Base-by-base conservation (phyloP, 23 red algal species). In the Gracilaria caudata region DNA sequence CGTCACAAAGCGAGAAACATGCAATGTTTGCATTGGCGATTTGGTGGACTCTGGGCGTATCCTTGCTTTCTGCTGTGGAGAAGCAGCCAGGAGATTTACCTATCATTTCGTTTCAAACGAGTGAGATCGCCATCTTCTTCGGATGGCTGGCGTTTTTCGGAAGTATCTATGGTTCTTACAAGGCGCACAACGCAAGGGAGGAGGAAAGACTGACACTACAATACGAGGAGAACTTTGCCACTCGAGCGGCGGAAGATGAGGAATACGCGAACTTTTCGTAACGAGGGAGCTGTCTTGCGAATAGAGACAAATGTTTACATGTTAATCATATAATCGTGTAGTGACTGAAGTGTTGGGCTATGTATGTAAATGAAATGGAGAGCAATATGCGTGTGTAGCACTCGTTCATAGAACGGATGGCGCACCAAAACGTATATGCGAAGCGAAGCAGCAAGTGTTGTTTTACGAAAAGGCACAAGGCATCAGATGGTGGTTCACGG, bases 131-230 rank as follows among this genome's bases (percentile, higher is more conserved):
- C 11, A 91, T 91, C 10, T 45, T 82, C 59, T 91, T 91, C 66
- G 87, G 77, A 34, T 91, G 87, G 87, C 59, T 91, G 77, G 87
- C 87, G 49, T 91, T 91, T 53, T 91, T 91, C 53, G 77, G 75
- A 35, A 81, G 65, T 29, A 81, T 91, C n/a, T 91, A 68, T 59
- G 87, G 75, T 4, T 37, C 87, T 0, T 91, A 91, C 61, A 91
- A 91, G 77, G 76, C 61, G 35, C 77, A 91, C 32, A 63, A 60
- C 28, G 77, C 71, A 16, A 65, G 63, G 66, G 87, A 91, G 64
- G 87, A 91, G 41, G 66, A 80, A 59, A 73, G 59, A 41, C 23
- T 59, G 32, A 68, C 64, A 34, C 25, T 65, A 23, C 71, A 73
- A 16, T 58, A 49, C 16, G 57, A 81, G 49, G 64, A 56, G 26